Base-by-base conservation (phyloP, 208 protist species). In the Sergeia podlipaevii region DNA sequence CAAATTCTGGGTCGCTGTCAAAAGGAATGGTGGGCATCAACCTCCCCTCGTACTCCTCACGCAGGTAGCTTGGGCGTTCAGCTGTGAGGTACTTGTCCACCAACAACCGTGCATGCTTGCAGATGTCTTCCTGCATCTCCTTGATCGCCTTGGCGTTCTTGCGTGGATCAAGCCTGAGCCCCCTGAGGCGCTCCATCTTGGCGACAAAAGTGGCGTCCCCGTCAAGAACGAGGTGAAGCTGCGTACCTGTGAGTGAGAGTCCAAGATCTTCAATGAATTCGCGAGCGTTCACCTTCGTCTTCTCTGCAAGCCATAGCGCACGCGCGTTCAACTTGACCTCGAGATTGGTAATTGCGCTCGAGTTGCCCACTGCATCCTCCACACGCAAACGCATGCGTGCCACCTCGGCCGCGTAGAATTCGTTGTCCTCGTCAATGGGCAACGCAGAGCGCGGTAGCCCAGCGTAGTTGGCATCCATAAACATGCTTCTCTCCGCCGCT, bases 391-490 rank as follows among this genome's bases (percentile, higher is more conserved):
- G 56, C 27, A 83, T 59, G 3, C 77, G 60, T 10, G 67, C 13
- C 0, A 88, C 48, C 5, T 38, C 39, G 3, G 46, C 60, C 21
- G 59, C 61, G 4, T 47, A 44, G 2, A 42, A 38, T 43, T 91
- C 83, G 23, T 54, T 53, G 56, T 87, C 70, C 20, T 88, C 51
- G 32, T 60, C 55, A 18, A 91, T 54, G 24, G 74, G 37, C 39
- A 89, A 63, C 38, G 85, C 77, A 39, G 17, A 36, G 61, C 71
- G 70, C n/a, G 80, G 73, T 28, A 89, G 74, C 45, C 77, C 71
- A 29, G 59, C 60, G 27, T 62, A 64, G 15, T 58, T 53, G 20
- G 65, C 42, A 44, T 67, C 62, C 50, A 77, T 77, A 2, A 59
- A 62, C n/a, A 83, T 53, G 11, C 69, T 77, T 18, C 60, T 51